Conservation (phyloP, 2,329 filamentous ascomycete species). For the Talaromyces sp. region DNA sequence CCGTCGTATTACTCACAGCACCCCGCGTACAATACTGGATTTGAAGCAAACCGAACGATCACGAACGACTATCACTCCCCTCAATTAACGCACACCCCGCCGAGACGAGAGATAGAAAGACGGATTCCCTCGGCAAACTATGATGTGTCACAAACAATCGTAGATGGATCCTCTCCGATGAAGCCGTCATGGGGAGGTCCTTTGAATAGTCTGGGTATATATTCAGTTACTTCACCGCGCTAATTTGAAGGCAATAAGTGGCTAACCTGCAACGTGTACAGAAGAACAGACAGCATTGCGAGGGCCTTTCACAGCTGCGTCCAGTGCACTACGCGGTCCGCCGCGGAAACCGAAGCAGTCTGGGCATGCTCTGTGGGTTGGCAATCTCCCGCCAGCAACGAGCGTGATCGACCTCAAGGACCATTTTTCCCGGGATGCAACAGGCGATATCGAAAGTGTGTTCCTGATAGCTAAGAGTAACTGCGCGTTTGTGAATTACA, state of each 20-base stretch:
- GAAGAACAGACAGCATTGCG: background rate
- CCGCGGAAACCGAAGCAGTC: slow-evolving; percentile 61
- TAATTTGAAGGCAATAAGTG: background rate
- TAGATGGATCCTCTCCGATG: slow-evolving; percentile 30
- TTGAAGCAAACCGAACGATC: slow-evolving; percentile 14
- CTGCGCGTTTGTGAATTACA: slow-evolving; percentile 94
- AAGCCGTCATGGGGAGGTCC: slow-evolving; percentile 12
- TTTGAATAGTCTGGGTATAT: slow-evolving; percentile 5
- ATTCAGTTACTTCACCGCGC: background rate
- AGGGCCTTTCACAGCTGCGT: slow-evolving; percentile 11
- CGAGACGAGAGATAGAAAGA: slow-evolving; percentile 14
- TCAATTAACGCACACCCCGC: slow-evolving; percentile 24
- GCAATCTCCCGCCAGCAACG: slow-evolving; percentile 81
- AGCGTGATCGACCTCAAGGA: slow-evolving; percentile 80
- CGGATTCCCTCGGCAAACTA: slow-evolving; percentile 16
- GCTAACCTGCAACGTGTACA: background rate
- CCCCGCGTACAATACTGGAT: slow-evolving; percentile 16
- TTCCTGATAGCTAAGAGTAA: slow-evolving; percentile 97
- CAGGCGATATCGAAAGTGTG: slow-evolving; percentile 72
- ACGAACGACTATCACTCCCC: slow-evolving; percentile 4
- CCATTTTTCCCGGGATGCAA: slow-evolving; percentile 76
- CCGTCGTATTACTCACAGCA: slow-evolving; percentile 21
- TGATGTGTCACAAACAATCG: slow-evolving; percentile 31
- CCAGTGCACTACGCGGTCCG: slow-evolving; percentile 51
- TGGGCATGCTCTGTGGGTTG: slow-evolving; percentile 92